Percentiles rank a stretch among this genome's conserved stretches.
These are phyloP conservation scores for Barnettozyma sucrosica DNA, from an alignment of 805 yeast genomes.

Conservation along the genomic window DNA sequence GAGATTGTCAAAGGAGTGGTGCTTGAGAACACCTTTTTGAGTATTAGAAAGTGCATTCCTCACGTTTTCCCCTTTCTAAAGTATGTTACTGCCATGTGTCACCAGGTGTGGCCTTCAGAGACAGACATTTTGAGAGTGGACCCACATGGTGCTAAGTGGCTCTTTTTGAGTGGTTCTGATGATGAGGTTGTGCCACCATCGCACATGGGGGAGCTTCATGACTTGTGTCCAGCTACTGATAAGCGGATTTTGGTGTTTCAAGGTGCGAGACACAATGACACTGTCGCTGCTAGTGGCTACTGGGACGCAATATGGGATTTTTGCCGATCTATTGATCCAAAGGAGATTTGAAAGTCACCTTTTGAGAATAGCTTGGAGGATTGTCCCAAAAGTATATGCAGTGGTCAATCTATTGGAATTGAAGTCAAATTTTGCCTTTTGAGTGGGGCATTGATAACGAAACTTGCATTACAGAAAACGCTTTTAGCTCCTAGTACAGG, in stretches of 20 bases:
- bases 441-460: too few species aligned
- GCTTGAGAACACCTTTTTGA: slow-evolving; percentile 81
- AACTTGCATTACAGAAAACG: too few species aligned
- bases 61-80: slow-evolving; percentile 66
- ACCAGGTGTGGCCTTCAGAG: slow-evolving; percentile 82
- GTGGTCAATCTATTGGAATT: too few species aligned
- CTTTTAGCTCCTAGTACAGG: too few species aligned
- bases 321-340: slow-evolving; percentile 29
- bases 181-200: slow-evolving; percentile 92
- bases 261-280: slow-evolving; percentile 76
- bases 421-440: too few species aligned
- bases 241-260: slow-evolving; percentile 53
- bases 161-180: slow-evolving; percentile 63
- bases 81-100: slow-evolving; percentile 55
- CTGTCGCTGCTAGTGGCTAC: slow-evolving; percentile 66
- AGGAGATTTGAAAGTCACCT: background rate
- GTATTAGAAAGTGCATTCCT: slow-evolving; percentile 65
- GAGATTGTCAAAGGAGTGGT: slow-evolving; percentile 54
- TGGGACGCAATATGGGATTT: slow-evolving; percentile 68
- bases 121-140: slow-evolving; percentile 45
- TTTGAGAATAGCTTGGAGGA: background rate
- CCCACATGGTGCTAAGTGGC: slow-evolving; percentile 46
- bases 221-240: slow-evolving; percentile 40
- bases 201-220: slow-evolving; percentile 64
- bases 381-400: too few species aligned